Percentiles rank a stretch among this genome's conserved stretches.
phyloP scores from a whole-genome alignment of 2,329 filamentous ascomycete species.

The Talaromyces pinophilus region DNA sequence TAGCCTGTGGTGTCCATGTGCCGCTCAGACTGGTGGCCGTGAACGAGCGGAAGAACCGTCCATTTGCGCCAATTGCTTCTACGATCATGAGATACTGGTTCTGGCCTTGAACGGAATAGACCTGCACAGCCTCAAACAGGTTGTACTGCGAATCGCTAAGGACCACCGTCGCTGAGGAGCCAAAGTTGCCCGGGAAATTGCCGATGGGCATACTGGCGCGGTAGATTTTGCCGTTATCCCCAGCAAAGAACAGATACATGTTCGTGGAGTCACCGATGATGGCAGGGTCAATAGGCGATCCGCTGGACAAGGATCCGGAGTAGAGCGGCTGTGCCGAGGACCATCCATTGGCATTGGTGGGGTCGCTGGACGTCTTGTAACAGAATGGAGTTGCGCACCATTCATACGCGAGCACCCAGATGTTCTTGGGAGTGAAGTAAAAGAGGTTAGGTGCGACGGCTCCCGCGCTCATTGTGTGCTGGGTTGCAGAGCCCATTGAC shows the following conservation, averaged over 20 bases:
- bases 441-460: slow-evolving; percentile 65
- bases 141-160: slow-evolving; percentile 57
- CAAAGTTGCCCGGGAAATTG: slow-evolving; percentile 64
- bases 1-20: slow-evolving; percentile 60
- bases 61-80: slow-evolving; percentile 59
- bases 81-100: slow-evolving; percentile 68
- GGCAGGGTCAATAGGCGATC: slow-evolving; percentile 63
- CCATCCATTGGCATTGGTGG: slow-evolving; percentile 61
- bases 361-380: slow-evolving; percentile 62
- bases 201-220: slow-evolving; percentile 63
- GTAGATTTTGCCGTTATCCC: slow-evolving; percentile 69
- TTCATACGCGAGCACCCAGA: slow-evolving; percentile 67
- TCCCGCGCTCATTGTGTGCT: slow-evolving; percentile 52
- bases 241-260: slow-evolving; percentile 69
- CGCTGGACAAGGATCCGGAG: slow-evolving; percentile 52
- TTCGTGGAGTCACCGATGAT: slow-evolving; percentile 61
- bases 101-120: slow-evolving; percentile 61
- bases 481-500: slow-evolving; percentile 53
- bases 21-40: slow-evolving; percentile 60
- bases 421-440: slow-evolving; percentile 61
- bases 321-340: slow-evolving; percentile 57
- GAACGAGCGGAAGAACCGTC: slow-evolving; percentile 68
- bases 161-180: slow-evolving; percentile 52
- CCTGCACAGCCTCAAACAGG: slow-evolving; percentile 67
- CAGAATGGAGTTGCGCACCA: slow-evolving; percentile 63